Evolutionary conservation across 768 basidiomycete species (phyloP).

Genomic region (Phylloporus rhodoxanthus): DNA sequence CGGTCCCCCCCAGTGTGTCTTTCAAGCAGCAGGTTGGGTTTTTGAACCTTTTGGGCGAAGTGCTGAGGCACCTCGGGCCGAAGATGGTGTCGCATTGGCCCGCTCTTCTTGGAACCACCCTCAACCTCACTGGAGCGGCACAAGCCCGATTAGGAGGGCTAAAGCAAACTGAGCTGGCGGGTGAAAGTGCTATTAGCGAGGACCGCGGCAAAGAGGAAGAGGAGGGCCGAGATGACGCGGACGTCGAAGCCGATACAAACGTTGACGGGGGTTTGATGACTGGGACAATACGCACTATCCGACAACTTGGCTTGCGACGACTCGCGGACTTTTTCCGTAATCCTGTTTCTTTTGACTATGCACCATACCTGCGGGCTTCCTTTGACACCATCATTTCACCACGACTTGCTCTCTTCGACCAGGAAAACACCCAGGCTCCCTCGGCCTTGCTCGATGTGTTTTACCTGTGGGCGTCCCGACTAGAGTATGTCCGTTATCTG

Average conservation of each 20-base stretch:
- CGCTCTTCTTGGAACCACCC: constrained; percentile 58
- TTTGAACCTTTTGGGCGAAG: constrained; percentile 77
- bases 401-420: constrained; percentile 64
- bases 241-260: constrained; percentile 32
- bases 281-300: constrained; percentile 53
- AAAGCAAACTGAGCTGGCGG: constrained; percentile 20
- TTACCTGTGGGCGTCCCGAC: constrained; percentile 62
- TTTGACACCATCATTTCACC: constrained; percentile 77
- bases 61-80: constrained; percentile 76
- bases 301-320: constrained; percentile 81
- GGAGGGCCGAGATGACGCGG: constrained; percentile 32
- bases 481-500: constrained; percentile 55
- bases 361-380: constrained; percentile 57
- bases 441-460: constrained; percentile 86
- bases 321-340: constrained; percentile 83
- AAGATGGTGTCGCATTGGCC: constrained; percentile 69
- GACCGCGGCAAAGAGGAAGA: constrained; percentile 32
- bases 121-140: constrained; percentile 60
- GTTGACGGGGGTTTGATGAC: constrained; percentile 26
- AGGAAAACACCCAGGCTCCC: constrained; percentile 88
- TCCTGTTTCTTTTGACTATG: constrained; percentile 69
- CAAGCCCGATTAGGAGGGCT: constrained; percentile 47
- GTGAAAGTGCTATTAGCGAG: constrained; percentile 16
- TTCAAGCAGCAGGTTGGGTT: constrained; percentile 78
- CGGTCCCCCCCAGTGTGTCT: constrained; percentile 31